These are phyloP conservation scores for Kwoniella sp. DNA, from an alignment of 768 basidiomycete species.

Conservation along the genomic window DNA sequence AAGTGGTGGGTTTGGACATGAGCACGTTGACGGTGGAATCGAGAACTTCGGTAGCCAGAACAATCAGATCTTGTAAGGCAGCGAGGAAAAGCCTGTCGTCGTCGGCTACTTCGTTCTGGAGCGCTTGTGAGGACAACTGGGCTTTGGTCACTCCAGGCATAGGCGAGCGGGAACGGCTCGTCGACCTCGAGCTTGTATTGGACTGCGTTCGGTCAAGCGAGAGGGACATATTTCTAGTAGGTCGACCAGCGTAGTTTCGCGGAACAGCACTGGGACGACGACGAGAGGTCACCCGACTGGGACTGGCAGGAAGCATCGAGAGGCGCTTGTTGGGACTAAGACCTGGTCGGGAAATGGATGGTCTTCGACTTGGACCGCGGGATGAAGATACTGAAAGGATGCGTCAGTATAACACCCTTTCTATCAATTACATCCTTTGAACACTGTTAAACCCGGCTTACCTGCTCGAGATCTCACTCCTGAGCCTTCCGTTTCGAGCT, in stretches of 20 bases:
- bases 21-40: constrained; percentile 88
- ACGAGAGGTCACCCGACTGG: constrained; percentile 26
- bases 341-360: constrained; percentile 47
- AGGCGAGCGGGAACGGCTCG: constrained; percentile 91
- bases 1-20: constrained; percentile 79
- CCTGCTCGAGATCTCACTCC: constrained; percentile 24
- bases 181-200: constrained; percentile 73
- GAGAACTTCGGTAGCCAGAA: constrained; percentile 86
- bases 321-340: constrained; percentile 33
- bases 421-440: not conserved
- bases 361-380: constrained; percentile 43
- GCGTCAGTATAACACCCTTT: not conserved
- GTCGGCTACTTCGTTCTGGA: constrained; percentile 26
- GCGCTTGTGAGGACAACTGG: constrained; percentile 4
- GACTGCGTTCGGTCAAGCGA: constrained; percentile 41
- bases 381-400: constrained; percentile 37
- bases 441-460: not conserved
- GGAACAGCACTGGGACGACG: constrained; percentile 47
- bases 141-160: constrained; percentile 64
- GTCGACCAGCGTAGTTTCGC: constrained; percentile 46
- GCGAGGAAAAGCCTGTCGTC: constrained; percentile 66
- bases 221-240: constrained; percentile 33
- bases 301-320: constrained; percentile 43
- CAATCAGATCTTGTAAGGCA: constrained; percentile 86
- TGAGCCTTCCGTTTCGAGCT: constrained; percentile 14